Evolutionary conservation across 2,329 filamentous ascomycete genomes (phyloP), one percentile per base, ranked within the genome.

Genomic region (Epichloe uncinata): DNA sequence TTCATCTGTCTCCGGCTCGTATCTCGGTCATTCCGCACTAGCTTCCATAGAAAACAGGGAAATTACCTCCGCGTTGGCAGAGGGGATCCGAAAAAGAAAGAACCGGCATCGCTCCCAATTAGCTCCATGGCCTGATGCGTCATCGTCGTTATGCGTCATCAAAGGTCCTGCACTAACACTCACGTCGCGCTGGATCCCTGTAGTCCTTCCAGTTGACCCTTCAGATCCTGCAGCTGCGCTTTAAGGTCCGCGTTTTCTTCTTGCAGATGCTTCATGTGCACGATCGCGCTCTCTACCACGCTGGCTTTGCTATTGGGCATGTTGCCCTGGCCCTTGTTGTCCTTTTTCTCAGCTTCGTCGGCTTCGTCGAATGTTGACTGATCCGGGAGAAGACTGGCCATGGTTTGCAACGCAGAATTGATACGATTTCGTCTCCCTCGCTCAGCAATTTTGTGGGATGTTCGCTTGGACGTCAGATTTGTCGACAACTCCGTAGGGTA

Each of bases 401-500:
- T 95, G 64, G 96, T 85, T 58, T 91, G 87, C 20, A 98, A 72
- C 0, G 93, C 93, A 49, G 83, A 85, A 64, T 98, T 98, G 68
- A 98, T 97, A 45, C 93, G 81, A 63, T 98, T 97, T 52, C 93
- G 77, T 45, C 93, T 82, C 6, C 93, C 93, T 69, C 98, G 93
- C 68, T 98, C 93, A 16, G 93, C 93, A 56, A 98, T 87, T 68
- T 98, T 98, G 71, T 98, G 93, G 42, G 89, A 95, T 2, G 93
- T 97, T 48, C 91, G 84, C 71, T 98, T 98, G 3, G 89, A 95
- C 0, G 90, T 96, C 26, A 98, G 72, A 56, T 95, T 95, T 20
- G 90, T 94, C 6, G 90, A 95, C 41, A 98, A 74, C 47, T 90
- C 87, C 57, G 86, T 88, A 0, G 91, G 90, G 58, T 96, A 97